Base-by-base conservation (phyloP, 2,329 filamentous ascomycete species). In the Xylaria digitata region DNA sequence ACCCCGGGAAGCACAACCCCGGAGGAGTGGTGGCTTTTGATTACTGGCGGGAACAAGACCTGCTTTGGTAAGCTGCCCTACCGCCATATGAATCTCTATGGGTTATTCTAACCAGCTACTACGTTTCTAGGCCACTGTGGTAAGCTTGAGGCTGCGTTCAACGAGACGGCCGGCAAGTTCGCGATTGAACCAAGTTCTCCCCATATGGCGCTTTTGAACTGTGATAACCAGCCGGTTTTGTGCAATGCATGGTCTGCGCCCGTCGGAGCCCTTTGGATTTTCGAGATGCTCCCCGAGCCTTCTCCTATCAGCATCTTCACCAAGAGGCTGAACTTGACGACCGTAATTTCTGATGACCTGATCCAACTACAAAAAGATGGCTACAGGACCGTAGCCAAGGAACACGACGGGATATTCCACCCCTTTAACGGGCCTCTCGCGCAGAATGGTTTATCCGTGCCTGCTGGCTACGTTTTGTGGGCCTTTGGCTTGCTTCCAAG, bases 21-120 rank as follows among this genome's bases (percentile, higher is more conserved):
- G 5, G 90, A 91, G 79, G 90, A 93, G 80, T 94, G 90, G 90
- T 89, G 91, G 84, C 82, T 95, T 68, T 84, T 92, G 72, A 81
- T 93, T 72, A 92, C 89, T 9, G 92, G 92, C 63, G 84, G 90
- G 72, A 94, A 94, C 84, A 90, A 89, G 82, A 93, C 92, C 37
- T 95, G 92, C 82, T 90, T 86, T 76, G 86, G 87, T 88, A 81
- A 65, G 84, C 62, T 59, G 32, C 65, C 21, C 53, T 60, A 45
- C 46, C 8, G 45, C 30, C 19, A 37, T 42, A 15, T 52, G 7
- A 3, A 48, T 49, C 11, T 17, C 3, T 19, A 21, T 40, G 15
- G 17, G 9, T 30, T 34, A 11, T 55, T 40, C 37, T 11, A 49
- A 58, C 65, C 67, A 52, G 63, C 65, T 70, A 48, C 65, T 64